Conservation (phyloP, 2,329 filamentous ascomycete species). For the Colletotrichum sidae region DNA sequence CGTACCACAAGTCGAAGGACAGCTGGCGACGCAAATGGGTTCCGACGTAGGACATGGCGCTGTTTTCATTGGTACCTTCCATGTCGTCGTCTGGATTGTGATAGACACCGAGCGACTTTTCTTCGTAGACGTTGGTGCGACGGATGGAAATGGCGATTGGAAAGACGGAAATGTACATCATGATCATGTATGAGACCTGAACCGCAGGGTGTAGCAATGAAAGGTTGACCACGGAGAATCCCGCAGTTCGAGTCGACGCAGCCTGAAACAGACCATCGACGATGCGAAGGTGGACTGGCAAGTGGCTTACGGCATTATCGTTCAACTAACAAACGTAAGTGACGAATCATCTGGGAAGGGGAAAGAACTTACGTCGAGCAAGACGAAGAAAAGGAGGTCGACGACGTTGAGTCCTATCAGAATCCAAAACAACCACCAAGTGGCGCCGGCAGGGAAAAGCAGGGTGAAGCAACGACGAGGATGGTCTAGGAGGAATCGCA, state of each 20-base stretch:
- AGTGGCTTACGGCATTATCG: constrained; percentile 72
- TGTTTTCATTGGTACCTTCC: constrained; percentile 63
- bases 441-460: constrained; percentile 88
- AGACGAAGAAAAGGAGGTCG: constrained; percentile 90
- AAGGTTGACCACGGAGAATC: constrained; percentile 86
- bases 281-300: constrained; percentile 81
- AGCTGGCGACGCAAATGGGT: constrained; percentile 92
- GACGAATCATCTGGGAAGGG: constrained; percentile 15
- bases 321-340: constrained; percentile 68
- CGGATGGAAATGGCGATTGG: constrained; percentile 96
- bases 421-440: constrained; percentile 95
- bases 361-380: constrained; percentile 79
- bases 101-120: constrained; percentile 84
- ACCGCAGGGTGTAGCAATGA: constrained; percentile 86
- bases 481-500: constrained; percentile 91
- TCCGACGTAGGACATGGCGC: constrained; percentile 84
- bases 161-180: constrained; percentile 99
- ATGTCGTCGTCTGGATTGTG: constrained; percentile 59
- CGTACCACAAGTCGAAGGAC: constrained; percentile 97
- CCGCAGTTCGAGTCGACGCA: constrained; percentile 88
- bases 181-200: constrained; percentile 93
- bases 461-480: constrained; percentile 96
- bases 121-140: constrained; percentile 95
- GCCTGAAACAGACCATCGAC: constrained; percentile 93
- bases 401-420: constrained; percentile 84